Base-by-base conservation (phyloP, 257 asterid genomes). In the Agastache rugosa region DNA sequence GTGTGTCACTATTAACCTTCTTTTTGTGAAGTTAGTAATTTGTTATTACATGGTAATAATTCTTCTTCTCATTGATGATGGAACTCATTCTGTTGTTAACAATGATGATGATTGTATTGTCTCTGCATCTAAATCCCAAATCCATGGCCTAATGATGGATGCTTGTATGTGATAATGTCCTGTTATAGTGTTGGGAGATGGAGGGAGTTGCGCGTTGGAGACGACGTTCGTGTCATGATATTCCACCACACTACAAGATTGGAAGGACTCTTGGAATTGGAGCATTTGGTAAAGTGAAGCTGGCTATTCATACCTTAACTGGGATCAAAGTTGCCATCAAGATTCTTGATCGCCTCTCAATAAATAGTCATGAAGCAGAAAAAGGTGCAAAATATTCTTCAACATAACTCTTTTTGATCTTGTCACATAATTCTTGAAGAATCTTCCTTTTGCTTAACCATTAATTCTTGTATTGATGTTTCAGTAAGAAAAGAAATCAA, bases 301-400 rank as follows among this genome's bases (percentile, higher is more conserved):
- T 85, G 37, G 96, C 91, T 58, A 67, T 81, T 53, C 94, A 88
- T 77, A 81, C 53, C 48, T 66, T 83, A 63, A 82, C 96, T 3
- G 87, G 89, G 67, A 70, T 83, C 62, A 80, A 88, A 63, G 96
- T 90, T 63, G 93, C 93, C 6, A 80, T 87, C 53, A 90, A 90
- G 84, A 90, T 89, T 54, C 85, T 87, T 54, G 81, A 74, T 81
- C 87, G 80, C 74, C 81, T 69, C 23, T 74, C 85, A 11, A 77
- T 87, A 5, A 73, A 75, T 72, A 77, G 63, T 14, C 23, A 27
- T 35, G 87, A 76, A 64, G 84, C 84, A 14, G 89, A 71, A 35
- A 84, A 81, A 68, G 89, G 87, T 84, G 37, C 6, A 45, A 16
- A 8, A 39, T 3, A 39, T 39, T 39, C 44, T 39, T 39, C 12